Base-by-base conservation (phyloP, 164 flowering plant species). In the Echeveria elegans region DNA sequence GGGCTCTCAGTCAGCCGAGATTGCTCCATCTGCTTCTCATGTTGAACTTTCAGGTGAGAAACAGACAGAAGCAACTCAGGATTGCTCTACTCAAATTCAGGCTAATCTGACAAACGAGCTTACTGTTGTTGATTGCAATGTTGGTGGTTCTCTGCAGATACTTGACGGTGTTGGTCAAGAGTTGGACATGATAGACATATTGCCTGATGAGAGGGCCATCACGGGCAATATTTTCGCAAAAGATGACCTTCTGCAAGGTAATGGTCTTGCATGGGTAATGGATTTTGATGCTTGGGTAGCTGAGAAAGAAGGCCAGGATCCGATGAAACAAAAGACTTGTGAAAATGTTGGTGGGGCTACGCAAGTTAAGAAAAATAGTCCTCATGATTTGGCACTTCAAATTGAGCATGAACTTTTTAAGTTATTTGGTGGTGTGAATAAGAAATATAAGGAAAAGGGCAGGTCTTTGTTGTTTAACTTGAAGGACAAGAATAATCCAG, bases 391-490 rank as follows among this genome's bases (percentile, higher is more conserved):
- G 69, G 98, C 98, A 14, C 60, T 62, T 47, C 64, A 80, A 72
- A 88, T 95, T 74, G 99, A 95, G 78, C 82, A 77, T n/a, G 98
- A 92, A 72, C 89, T 95, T 23, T 92, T 87, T 56, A 92, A 88
- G 68, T 74, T 89, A 60, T 88, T 84, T 88, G 97, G 98, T 34
- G 99, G 97, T 75, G 96, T 95, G 47, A 95, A 92, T 77, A 95
- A 92, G 75, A 95, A 95, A 74, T 95, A 95, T 69, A 92, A 88
- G 74, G 97, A 92, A 75, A 95, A 87, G 71, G 99, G 97, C 0
- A 82, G 99, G 76, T 95, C 99, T 65, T 85, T 95, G 67, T 65
- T 92, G 59, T 95, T 95, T 74, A 95, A 95, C 78, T 72, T 95
- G 71, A 95, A 95, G 78, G 99, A 95, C 72, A 88, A 77, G 52